These are phyloP conservation scores for Thielaviopsis euricoi DNA, from an alignment of 2,329 filamentous ascomycete species.

Conservation along the genomic window DNA sequence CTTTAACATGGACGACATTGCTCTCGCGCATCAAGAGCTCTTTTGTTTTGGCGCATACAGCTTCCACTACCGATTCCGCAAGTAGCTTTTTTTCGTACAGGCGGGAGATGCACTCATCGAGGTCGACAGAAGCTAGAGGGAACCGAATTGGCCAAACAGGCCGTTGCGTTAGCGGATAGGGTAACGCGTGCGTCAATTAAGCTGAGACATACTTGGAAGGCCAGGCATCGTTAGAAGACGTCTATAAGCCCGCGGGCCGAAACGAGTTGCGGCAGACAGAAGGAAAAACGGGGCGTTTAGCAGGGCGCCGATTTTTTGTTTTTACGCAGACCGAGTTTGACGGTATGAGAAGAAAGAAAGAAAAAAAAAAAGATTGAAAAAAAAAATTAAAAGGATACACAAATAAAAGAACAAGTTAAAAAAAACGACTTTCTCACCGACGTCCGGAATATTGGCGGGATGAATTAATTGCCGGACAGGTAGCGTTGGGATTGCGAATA, in stretches of 20 bases:
- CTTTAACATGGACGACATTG: slow-evolving; percentile 94
- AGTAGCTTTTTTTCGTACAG: slow-evolving; percentile 95
- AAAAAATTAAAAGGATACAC: too few relatives aligned
- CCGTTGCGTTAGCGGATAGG: neutral
- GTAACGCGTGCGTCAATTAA: neutral
- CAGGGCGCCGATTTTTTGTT: neutral
- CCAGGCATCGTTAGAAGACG: slow-evolving; percentile 9
- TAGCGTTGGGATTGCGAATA: neutral
- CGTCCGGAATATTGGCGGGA: neutral
- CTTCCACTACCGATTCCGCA: slow-evolving; percentile 94
- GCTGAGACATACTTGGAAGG: slow-evolving; percentile 8
- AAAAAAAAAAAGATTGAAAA: neutral
- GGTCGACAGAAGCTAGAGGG: slow-evolving; percentile 76
- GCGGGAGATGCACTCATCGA: slow-evolving; percentile 95
- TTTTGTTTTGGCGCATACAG: slow-evolving; percentile 97
- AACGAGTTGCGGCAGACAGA: neutral
- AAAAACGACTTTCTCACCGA: neutral
- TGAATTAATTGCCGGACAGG: neutral
- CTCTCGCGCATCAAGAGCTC: slow-evolving; percentile 99
- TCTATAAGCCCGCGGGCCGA: neutral
- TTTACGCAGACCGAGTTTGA: neutral
- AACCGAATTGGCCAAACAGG: neutral
- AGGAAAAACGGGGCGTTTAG: neutral
- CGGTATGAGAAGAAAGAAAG: neutral
- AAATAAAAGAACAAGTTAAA: too few relatives aligned